Evolutionary conservation across 1,284 basidiomycete species (phyloP).

Genomic region (Schizopora paradoxa): DNA sequence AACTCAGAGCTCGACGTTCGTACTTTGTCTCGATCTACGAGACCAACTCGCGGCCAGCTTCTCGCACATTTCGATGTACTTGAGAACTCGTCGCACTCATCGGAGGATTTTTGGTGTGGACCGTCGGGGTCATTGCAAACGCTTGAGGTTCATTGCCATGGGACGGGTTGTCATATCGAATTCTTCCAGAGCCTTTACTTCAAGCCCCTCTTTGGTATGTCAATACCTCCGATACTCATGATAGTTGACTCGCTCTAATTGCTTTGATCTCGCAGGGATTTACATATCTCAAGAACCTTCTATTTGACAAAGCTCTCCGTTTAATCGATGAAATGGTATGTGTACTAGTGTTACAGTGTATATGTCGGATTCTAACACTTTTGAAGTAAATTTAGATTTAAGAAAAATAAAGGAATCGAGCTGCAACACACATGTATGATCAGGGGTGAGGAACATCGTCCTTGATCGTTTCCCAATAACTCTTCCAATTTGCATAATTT

Average conservation of each 20-base stretch:
- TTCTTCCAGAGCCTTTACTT: constrained; percentile 16
- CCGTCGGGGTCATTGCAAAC: constrained; percentile 14
- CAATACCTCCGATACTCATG: no score
- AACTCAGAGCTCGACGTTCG: constrained; percentile 10
- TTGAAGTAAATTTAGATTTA: no score
- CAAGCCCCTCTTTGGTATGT: constrained; percentile 15
- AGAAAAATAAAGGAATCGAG: neutral
- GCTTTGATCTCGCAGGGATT: constrained; percentile 6
- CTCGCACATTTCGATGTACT: constrained; percentile 1
- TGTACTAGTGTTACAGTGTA: neutral
- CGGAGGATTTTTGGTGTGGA: constrained; percentile 17
- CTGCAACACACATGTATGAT: no score
- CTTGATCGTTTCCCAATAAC: constrained; percentile 16
- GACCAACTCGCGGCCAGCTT: constrained; percentile 7
- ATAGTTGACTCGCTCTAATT: neutral
- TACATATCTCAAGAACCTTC: constrained; percentile 16
- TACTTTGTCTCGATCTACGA: constrained; percentile 13
- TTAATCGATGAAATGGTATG: neutral
- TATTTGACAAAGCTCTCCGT: constrained; percentile 1
- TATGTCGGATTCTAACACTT: neutral
- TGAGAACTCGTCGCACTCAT: constrained; percentile 13
- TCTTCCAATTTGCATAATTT: constrained; percentile 14
- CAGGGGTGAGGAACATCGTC: no score
- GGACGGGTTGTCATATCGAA: constrained; percentile 14
- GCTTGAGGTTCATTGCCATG: constrained; percentile 11